Percentiles rank a stretch among this genome's conserved stretches.
These are phyloP conservation scores for Calonectria pseudoturangicola DNA, from an alignment of 2,329 filamentous ascomycete genomes.

Conservation along the genomic window DNA sequence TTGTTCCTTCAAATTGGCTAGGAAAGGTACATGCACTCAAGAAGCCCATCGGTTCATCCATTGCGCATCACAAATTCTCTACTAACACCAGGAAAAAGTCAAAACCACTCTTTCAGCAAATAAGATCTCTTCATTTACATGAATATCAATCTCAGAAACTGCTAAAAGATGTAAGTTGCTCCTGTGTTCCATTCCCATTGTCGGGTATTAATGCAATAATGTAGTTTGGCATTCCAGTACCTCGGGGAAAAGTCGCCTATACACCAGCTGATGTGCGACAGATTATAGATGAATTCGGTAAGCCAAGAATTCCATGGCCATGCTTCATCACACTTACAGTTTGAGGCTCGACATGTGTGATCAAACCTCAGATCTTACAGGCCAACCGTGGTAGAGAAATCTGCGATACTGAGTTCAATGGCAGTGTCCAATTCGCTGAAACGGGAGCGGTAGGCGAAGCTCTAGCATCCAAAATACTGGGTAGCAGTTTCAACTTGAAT, in stretches of 20 bases:
- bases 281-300: neutral
- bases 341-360: neutral
- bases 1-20: no score
- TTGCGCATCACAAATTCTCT: no score
- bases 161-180: neutral
- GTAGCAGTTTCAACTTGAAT: neutral
- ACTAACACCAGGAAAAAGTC: no score
- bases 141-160: conserved; percentile 6
- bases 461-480: neutral
- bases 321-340: neutral
- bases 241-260: neutral
- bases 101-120: neutral
- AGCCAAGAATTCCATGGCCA: neutral
- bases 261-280: neutral
- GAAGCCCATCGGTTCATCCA: no score
- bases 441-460: neutral
- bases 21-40: no score
- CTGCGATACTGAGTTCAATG: neutral
- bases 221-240: neutral
- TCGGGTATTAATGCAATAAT: neutral
- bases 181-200: no score
- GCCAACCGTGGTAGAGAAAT: neutral
- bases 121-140: neutral
- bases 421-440: neutral
- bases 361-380: neutral